Evolutionary conservation across 352 stramenopile species (phyloP), one percentile per base, ranked within the genome.

Genomic region (Paralagenidium karlingii): DNA sequence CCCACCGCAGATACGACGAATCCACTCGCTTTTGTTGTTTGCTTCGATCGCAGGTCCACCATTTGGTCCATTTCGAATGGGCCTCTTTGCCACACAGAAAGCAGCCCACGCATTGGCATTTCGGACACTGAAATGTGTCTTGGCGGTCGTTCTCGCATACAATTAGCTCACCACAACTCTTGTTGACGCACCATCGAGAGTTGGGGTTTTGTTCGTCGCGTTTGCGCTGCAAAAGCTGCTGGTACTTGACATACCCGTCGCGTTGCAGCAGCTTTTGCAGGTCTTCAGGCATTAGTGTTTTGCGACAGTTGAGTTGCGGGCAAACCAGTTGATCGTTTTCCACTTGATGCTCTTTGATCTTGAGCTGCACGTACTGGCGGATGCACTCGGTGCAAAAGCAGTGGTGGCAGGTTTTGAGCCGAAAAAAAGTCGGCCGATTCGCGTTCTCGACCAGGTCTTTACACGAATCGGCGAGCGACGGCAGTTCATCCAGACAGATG

Each of bases 311-410:
- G 19, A 85, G 29, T 16, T 76, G 57, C 3, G 71, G 68, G 48
- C 71, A 85, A 34, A 82, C 55, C 25, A 82, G 43, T 51, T 84
- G 57, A 47, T 84, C 70, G 79, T 79, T 59, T 19, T 82, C 71
- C 8, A 85, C 71, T 51, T 82, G 55, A 42, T 59, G 59, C 7
- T 48, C 51, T 22, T 60, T 53, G 32, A 84, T 55, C 51, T 80
- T 84, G 45, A 82, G 66, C 20, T 61, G 30, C 24, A 80, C 58
- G 38, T 80, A 82, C 34, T 48, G 60, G 25, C 39, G 30, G 33
- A 84, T 46, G 22, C 70, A 84, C 0, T 54, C 64, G 70, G 13
- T 24, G 3, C 26, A n/a, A 40, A n/a, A 36, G 25, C 8, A 4
- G n/a, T n/a, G n/a, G n/a, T n/a, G n/a, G n/a, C n/a, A n/a, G n/a